These are phyloP conservation scores for Cladophialophora carrionii DNA, from an alignment of 2,329 filamentous ascomycete genomes.

Conservation along the genomic window DNA sequence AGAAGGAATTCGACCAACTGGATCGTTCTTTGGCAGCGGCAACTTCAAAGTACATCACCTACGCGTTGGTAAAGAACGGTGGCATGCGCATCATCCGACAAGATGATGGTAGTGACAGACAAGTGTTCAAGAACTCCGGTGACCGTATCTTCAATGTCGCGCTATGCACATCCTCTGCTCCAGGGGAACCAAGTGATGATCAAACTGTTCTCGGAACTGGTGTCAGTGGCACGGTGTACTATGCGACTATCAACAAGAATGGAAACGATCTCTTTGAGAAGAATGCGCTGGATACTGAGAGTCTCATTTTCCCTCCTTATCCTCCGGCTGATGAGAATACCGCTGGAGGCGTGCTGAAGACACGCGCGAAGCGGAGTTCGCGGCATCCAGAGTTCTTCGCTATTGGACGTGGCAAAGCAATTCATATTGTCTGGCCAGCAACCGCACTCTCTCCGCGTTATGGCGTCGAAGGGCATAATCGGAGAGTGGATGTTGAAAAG, in stretches of 20 bases:
- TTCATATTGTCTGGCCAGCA: conserved; percentile 76
- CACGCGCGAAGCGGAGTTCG: conserved; percentile 85
- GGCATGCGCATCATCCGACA: conserved; percentile 93
- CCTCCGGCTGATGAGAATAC: conserved; percentile 85
- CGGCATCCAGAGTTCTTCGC: conserved; percentile 92
- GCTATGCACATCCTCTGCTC: conserved; percentile 69
- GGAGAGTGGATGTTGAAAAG: conserved; percentile 79
- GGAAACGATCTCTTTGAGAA: conserved; percentile 79
- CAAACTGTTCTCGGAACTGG: conserved; percentile 91
- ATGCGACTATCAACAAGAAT: conserved; percentile 77
- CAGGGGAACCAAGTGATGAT: conserved; percentile 59
- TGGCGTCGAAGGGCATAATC: conserved; percentile 54
- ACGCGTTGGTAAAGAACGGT: conserved; percentile 89
- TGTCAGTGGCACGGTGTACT: conserved; percentile 95
- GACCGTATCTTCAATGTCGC: conserved; percentile 95
- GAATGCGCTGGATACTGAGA: conserved; percentile 77
- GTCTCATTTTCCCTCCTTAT: conserved; percentile 86
- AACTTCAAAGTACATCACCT: conserved; percentile 88
- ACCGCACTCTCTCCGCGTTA: conserved; percentile 58
- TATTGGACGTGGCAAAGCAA: conserved; percentile 92
- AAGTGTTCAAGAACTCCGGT: conserved; percentile 86
- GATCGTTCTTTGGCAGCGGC: conserved; percentile 91
- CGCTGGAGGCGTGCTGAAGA: conserved; percentile 91
- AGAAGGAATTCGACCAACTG: conserved; percentile 97
- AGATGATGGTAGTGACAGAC: conserved; percentile 87